Conservation (phyloP, 2,329 filamentous ascomycete genomes). For the Coniochaeta sp. region DNA sequence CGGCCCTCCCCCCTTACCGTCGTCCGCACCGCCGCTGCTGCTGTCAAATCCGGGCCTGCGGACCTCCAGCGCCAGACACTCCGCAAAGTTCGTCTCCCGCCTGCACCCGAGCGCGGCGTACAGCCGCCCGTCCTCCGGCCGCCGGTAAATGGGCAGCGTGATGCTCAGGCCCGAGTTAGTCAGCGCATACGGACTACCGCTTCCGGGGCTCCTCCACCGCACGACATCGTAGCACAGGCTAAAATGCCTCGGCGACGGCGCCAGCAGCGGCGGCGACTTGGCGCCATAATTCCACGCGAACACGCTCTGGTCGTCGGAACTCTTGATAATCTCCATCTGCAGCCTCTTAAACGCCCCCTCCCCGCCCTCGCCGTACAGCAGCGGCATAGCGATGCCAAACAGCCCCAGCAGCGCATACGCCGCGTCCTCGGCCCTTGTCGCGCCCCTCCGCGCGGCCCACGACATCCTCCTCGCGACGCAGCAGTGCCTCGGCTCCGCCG, state of each 20-base stretch:
- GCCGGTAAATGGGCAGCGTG: background rate
- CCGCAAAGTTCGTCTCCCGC: background rate
- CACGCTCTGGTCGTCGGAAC: background rate
- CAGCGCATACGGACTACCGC: background rate
- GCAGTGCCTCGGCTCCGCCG: background rate
- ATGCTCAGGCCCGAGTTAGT: background rate
- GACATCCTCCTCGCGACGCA: slow-evolving; percentile 9
- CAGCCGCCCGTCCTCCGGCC: background rate
- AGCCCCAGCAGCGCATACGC: slow-evolving; percentile 20
- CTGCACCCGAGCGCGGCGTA: background rate
- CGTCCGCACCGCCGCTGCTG: no score
- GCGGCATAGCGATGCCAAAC: slow-evolving; percentile 19
- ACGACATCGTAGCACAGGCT: background rate
- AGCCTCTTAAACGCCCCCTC: background rate
- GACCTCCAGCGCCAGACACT: background rate
- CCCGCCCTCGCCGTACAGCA: slow-evolving; percentile 17
- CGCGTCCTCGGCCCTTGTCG: slow-evolving; percentile 17
- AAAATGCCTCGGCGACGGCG: background rate
- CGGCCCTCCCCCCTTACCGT: no score
- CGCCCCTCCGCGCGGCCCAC: slow-evolving; percentile 15
- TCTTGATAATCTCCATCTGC: background rate
- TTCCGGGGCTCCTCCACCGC: background rate
- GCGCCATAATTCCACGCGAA: background rate
- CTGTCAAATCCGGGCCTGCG: background rate
- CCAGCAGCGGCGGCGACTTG: background rate